These are phyloP conservation scores for Daldinia vernicosa DNA, from an alignment of 495 filamentous ascomycete genomes.

Conservation along the genomic window DNA sequence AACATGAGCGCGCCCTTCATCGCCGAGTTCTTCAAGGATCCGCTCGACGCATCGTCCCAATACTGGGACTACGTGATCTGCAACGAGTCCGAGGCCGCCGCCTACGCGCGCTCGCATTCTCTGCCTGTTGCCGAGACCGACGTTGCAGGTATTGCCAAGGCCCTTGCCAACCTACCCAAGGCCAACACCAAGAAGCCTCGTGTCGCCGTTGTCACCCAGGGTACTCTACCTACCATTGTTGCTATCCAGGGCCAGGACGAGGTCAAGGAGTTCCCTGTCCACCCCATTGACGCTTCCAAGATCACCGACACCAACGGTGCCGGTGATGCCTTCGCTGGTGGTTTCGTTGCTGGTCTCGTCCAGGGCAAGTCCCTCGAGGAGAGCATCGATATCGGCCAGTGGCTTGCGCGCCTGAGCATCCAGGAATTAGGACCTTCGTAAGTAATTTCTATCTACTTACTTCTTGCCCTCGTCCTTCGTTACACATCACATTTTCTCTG, in stretches of 20 bases:
- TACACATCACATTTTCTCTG: too few relatives aligned
- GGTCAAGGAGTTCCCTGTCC: slow-evolving; percentile 81
- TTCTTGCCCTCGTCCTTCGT: background rate
- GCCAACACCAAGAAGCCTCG: slow-evolving; percentile 80
- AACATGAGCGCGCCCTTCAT: slow-evolving; percentile 96
- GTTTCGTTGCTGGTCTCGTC: slow-evolving; percentile 88
- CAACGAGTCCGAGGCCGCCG: slow-evolving; percentile 92
- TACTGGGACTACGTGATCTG: slow-evolving; percentile 98
- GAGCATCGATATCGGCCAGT: slow-evolving; percentile 88
- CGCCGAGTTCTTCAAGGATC: slow-evolving; percentile 96
- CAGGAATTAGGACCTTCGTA: slow-evolving; percentile 96
- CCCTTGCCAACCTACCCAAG: slow-evolving; percentile 88
- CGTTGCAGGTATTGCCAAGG: slow-evolving; percentile 86
- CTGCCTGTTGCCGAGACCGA: slow-evolving; percentile 70
- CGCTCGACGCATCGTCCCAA: slow-evolving; percentile 79
- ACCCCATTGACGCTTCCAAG: slow-evolving; percentile 72
- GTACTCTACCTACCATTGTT: slow-evolving; percentile 86
- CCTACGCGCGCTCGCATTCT: slow-evolving; percentile 83
- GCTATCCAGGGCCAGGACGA: slow-evolving; percentile 74
- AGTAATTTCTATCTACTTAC: slow-evolving; percentile 49
- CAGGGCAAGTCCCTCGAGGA: slow-evolving; percentile 79
- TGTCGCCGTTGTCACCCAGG: slow-evolving; percentile 91
- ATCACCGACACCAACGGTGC: slow-evolving; percentile 97
- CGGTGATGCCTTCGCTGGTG: slow-evolving; percentile 96
- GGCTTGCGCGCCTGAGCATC: slow-evolving; percentile 92